Evolutionary conservation across 768 basidiomycete genomes (phyloP).

Genomic region (Nidularia pulvinata): DNA sequence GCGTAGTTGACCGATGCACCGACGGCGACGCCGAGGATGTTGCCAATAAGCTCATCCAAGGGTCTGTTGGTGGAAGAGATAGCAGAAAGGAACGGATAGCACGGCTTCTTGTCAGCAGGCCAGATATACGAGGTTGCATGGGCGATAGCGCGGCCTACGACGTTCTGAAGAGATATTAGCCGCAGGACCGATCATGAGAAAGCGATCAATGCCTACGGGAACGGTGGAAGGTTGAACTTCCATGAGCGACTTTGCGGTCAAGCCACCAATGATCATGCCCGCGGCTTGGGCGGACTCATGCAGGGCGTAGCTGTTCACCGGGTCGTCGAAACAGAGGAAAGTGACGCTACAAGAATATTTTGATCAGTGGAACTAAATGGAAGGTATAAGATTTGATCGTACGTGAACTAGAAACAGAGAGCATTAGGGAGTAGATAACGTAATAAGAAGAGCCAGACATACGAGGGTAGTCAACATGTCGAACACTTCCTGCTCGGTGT

Average conservation of each 20-base stretch:
- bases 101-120: constrained; percentile 27
- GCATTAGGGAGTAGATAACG: not conserved
- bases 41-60: constrained; percentile 39
- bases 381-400: not conserved
- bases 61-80: constrained; percentile 32
- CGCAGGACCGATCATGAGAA: not conserved
- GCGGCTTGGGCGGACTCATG: constrained; percentile 22
- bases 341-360: constrained; percentile 8
- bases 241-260: constrained; percentile 28
- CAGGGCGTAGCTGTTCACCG: constrained; percentile 28
- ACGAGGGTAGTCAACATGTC: constrained; percentile 37
- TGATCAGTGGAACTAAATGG: not conserved
- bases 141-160: constrained; percentile 19
- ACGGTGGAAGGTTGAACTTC: constrained; percentile 17
- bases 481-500: constrained; percentile 46
- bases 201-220: constrained; percentile 15
- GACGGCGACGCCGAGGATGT: constrained; percentile 44
- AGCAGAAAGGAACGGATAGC: constrained; percentile 34
- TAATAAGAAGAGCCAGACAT: constrained; percentile 7
- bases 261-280: constrained; percentile 20
- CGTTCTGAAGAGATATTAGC: constrained; percentile 15
- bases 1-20: constrained; percentile 45
- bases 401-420: not conserved
- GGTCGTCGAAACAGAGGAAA: constrained; percentile 24
- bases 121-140: constrained; percentile 20